Conservation (phyloP, 2,329 filamentous ascomycete genomes). For the Pseudonectria buxi region DNA sequence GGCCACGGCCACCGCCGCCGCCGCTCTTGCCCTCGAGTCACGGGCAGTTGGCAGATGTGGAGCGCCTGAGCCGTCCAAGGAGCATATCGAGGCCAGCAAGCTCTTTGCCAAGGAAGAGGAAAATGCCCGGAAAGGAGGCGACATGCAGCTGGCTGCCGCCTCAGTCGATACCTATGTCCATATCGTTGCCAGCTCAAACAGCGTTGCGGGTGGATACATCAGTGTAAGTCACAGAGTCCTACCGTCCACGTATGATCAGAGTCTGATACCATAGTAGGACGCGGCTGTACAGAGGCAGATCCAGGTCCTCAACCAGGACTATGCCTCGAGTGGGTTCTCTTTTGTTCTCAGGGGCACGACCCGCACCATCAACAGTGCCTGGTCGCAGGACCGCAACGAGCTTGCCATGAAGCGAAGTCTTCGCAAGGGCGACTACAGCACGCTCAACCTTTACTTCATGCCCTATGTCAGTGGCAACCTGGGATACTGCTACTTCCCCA, state of each 20-base stretch:
- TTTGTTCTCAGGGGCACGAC: conserved; percentile 36
- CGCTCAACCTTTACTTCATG: conserved; percentile 43
- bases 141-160: not conserved
- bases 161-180: conserved; percentile 30
- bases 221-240: conserved; percentile 21
- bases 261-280: not conserved
- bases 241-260: not conserved
- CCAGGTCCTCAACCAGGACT: conserved; percentile 35
- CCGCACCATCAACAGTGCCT: conserved; percentile 38
- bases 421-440: conserved; percentile 34
- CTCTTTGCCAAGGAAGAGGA: conserved; percentile 12
- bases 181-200: conserved; percentile 27
- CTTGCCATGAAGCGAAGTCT: conserved; percentile 38
- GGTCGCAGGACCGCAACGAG: conserved; percentile 33
- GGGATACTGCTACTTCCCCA: conserved; percentile 42
- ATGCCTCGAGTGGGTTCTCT: conserved; percentile 32
- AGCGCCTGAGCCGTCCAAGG: conserved; percentile 9
- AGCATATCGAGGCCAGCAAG: conserved; percentile 11
- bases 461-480: conserved; percentile 29
- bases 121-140: not conserved
- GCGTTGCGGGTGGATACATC: conserved; percentile 26
- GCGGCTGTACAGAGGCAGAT: conserved; percentile 1
- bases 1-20: conserved; percentile 12
- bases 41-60: conserved; percentile 8
- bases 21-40: conserved; percentile 1